These are phyloP conservation scores for Lanmaoa rubissima DNA, from an alignment of 768 basidiomycete genomes.

Conservation along the genomic window DNA sequence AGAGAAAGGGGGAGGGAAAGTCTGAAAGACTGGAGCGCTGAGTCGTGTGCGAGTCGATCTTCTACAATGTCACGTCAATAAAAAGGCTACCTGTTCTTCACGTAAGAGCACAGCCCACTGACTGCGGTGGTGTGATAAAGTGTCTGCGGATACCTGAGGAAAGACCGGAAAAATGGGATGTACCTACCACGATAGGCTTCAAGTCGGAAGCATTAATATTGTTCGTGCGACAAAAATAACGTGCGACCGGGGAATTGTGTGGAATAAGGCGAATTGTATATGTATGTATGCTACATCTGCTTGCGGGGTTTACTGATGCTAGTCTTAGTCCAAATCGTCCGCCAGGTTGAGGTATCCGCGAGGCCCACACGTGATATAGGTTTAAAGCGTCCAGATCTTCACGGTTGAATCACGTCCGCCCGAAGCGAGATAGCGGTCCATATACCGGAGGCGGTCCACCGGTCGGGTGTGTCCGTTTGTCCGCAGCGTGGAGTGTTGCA, in stretches of 20 bases:
- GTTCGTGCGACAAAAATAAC: no score
- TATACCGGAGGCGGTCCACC: constrained; percentile 85
- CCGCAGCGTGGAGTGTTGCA: constrained; percentile 78
- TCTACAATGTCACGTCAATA: no score
- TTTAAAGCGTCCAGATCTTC: constrained; percentile 91
- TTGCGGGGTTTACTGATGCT: constrained; percentile 20
- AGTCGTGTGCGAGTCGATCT: no score
- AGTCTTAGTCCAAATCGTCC: constrained; percentile 16
- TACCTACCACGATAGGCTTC: background rate
- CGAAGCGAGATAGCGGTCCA: constrained; percentile 92
- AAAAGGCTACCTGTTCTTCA: no score
- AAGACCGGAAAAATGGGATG: background rate
- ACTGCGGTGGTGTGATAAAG: background rate
- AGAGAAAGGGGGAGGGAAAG: no score
- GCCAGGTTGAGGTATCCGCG: constrained; percentile 14
- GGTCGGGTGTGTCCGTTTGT: constrained; percentile 95
- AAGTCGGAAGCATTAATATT: no score
- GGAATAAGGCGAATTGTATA: constrained; percentile 11
- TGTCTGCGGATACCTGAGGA: background rate
- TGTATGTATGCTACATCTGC: constrained; percentile 29
- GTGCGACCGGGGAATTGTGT: background rate
- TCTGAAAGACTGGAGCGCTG: no score
- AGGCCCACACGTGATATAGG: constrained; percentile 2
- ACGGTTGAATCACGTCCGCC: constrained; percentile 84
- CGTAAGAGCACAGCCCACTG: background rate